Base-by-base conservation (phyloP, 1,284 basidiomycete genomes). In the Ceratorhiza oryzae-sativae region DNA sequence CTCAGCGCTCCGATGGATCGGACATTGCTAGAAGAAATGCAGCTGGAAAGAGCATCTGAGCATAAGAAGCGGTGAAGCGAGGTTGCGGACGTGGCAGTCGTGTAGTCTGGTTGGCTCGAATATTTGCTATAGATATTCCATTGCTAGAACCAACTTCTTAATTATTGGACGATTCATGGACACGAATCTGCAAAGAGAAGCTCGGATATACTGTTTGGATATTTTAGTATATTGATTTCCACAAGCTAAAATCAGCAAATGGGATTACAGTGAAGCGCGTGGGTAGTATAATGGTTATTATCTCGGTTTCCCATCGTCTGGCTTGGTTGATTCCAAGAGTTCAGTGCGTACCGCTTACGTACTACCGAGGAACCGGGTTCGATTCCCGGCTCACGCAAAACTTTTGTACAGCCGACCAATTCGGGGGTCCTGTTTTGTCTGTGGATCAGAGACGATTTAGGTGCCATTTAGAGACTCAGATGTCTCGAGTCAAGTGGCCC, bases 361-460 rank as follows among this genome's bases (percentile, higher is more conserved):
- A 25, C 27, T 71, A 71, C 68, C 68, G 68, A 60, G 45, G 68
- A 71, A 6, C 45, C 46, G 68, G n/a, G 68, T 71, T 71, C 56
- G 68, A 71, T 49, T 71, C 68, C n/a, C 68, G 56, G 45, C 25
- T 36, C 23, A 71, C 68, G 68, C 68, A 71, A 5, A 34, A 10
- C n/a, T 63, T 63, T 63, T 39, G 6, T 6, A 39, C 8, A 6
- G 36, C 6, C 36, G 6, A 39, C n/a, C 36, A 39, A 39, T 39
- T 6, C 13, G 36, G 13, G n/a, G n/a, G n/a, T n/a, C n/a, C n/a
- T n/a, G n/a, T n/a, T n/a, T n/a, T n/a, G n/a, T n/a, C n/a, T n/a
- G n/a, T n/a, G n/a, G n/a, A n/a, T n/a, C n/a, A n/a, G n/a, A n/a
- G n/a, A n/a, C n/a, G n/a, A n/a, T n/a, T n/a, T n/a, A n/a, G n/a